Evolutionary conservation across 2,329 filamentous ascomycete genomes (phyloP), one percentile per base, ranked within the genome.

Genomic region (Metarhizium anisopliae): DNA sequence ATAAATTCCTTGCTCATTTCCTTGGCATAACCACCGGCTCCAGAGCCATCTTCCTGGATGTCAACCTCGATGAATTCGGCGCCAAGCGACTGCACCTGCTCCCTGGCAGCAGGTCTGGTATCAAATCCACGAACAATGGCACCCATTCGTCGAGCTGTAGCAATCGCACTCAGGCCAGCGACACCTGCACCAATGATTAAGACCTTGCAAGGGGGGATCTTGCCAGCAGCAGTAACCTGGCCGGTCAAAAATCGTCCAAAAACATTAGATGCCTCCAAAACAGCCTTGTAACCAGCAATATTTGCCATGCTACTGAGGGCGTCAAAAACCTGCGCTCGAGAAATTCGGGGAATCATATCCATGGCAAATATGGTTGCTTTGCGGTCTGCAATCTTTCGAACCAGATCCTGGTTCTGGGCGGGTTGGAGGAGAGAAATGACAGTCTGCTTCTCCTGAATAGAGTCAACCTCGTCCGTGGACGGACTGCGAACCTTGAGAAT

Each of bases 1-100:
- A 94, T 90, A 65, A 95, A 96, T 62, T 93, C 90, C 65, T 93
- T 91, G 55, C 89, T 94, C 90, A 95, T 95, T 66, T 92, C 89
- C 66, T 95, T 95, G 54, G 89, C 90, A 65, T 96, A 96, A 16
- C 91, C 91, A 32, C 91, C 90, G 8, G 87, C 84, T 2, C 90
- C 90, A 13, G 87, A 84, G 2, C 91, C 91, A 58, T 94, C 90
- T 71, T 96, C 91, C 61, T 93, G 70, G 25, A 95, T 77, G 14
- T 90, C 86, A 25, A 95, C 90, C 70, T 95, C 89, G 62, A 95
- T 82, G 64, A 95, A 95, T 66, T 95, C 91, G 18, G 90, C 91
- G 30, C 91, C 91, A 0, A 95, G 81, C 5, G 90, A 95, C 68
- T 95, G 88, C 1, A 96, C 90, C 72, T 95, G 91, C 69, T 95